Base-by-base conservation (phyloP, 345 rosid species). In the Rhodamnia argentea region DNA sequence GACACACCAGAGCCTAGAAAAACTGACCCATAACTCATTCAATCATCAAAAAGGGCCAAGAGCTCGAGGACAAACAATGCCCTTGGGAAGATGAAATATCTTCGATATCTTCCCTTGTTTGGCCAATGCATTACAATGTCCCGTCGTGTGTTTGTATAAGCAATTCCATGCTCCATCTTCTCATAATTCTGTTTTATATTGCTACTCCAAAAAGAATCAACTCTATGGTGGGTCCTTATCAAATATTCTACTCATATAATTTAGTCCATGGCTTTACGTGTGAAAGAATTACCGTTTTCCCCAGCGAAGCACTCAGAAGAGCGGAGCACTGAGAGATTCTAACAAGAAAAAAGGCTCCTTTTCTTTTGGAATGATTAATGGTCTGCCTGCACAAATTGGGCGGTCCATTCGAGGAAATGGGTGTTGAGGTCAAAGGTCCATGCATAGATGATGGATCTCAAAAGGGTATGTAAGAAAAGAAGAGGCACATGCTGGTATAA, bases 401-500 rank as follows among this genome's bases (percentile, higher is more conserved):
- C 37, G 81, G 47, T 70, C 47, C 47, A 10, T 70, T 70, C 81
- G 26, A 70, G 81, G 37, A 18, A 70, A 20, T 70, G 13, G 81
- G 24, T 40, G 47, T 37, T 2, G 10, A 70, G 81, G 81, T 70
- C 81, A 70, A 70, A 70, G 78, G 81, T 37, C 81, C 47, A 20
- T 70, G 81, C 81, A 70, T 70, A 70, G 81, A 37, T 11, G 81
- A 37, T 18, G 81, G 81, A 70, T 70, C 81, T 70, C 18, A 82
- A 50, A 82, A 26, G 83, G 37, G 20, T 44, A 82, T 24, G 52
- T 50, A 52, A 52, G 55, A 82, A 52, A 24, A 27, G 55, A 11
- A 58, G 82, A 54, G 86, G 78, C 85, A 84, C 86, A 86, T 83
- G 85, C 70, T 78, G 57, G 29, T 53, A 57, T 32, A 40, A 62